These are phyloP conservation scores for Parietaria judaica DNA, from an alignment of 306 rosid genomes.

Conservation along the genomic window DNA sequence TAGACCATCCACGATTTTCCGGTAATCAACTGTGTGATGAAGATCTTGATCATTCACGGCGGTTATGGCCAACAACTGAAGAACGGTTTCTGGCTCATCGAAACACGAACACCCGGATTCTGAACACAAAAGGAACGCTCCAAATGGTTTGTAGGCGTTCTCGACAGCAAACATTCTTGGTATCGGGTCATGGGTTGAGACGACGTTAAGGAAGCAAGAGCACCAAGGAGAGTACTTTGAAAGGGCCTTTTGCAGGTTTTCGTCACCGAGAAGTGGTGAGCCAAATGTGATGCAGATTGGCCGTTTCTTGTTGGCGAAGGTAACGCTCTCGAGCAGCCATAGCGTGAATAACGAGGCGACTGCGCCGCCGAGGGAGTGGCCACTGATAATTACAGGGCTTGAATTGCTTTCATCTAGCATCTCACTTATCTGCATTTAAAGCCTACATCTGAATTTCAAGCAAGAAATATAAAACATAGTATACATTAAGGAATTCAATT, in stretches of 20 bases:
- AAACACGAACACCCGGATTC: conserved; percentile 35
- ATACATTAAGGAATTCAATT: no score
- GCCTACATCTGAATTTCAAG: conserved; percentile 7
- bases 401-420: neutral
- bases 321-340: conserved; percentile 30
- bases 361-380: conserved; percentile 54
- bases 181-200: conserved; percentile 36
- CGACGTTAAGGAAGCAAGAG: conserved; percentile 63
- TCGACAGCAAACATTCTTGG: conserved; percentile 16
- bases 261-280: conserved; percentile 55
- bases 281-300: conserved; percentile 79
- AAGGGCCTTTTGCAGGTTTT: conserved; percentile 26
- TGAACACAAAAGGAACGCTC: conserved; percentile 54
- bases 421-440: neutral
- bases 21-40: conserved; percentile 22
- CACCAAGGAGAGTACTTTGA: conserved; percentile 38
- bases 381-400: conserved; percentile 38
- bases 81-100: conserved; percentile 34
- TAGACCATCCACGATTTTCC: conserved; percentile 25
- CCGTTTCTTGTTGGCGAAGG: conserved; percentile 24
- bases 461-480: neutral
- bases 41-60: neutral
- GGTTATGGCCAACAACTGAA: conserved; percentile 18
- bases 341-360: conserved; percentile 68
- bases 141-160: conserved; percentile 38